Evolutionary conservation across 345 rosid genomes (phyloP), one percentile per base, ranked within the genome.

Genomic region (Populus deltoides): DNA sequence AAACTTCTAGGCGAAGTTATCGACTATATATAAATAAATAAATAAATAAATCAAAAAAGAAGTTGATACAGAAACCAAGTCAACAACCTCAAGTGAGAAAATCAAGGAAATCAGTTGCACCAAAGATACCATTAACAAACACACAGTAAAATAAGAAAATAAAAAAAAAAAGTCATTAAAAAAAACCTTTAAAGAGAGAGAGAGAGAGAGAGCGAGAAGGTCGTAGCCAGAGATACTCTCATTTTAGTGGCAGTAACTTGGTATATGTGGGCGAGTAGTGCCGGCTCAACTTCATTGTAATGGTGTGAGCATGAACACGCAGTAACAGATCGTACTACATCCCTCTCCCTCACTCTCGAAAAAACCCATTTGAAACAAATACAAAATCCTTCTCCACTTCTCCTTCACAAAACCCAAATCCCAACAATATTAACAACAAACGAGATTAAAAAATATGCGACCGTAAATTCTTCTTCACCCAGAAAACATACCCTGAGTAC

Each of bases 231-330:
- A 20, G 10, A 31, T 39, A 38, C 72, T 35, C 33, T 39, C 1
- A 51, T 22, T 73, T 13, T n/a, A 35, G 35, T 7, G 6, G 12
- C n/a, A 8, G 3, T 33, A 22, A 25, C 53, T 65, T 55, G 18
- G 39, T 45, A 72, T 16, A 85, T 38, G 74, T 57, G 65, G 16
- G 80, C 63, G 75, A 66, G 70, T 36, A 73, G 76, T 66, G 84
- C 76, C 71, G 80, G 39, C 77, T 80, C 83, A 59, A 36, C 85
- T 83, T 80, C 86, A 59, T 79, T 76, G 80, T 68, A 73, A 85
- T 79, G 88, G 86, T 70, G 80, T 76, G 81, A 80, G 83, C 80
- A 78, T 72, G 68, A 76, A 76, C 85, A 57, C 66, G 79, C 63
- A 73, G 75, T 57, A 66, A 68, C 81, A 72, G 67, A 70, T 79